Base-by-base conservation (phyloP, 768 basidiomycete species). In the Dictyophora rubrovolvata region DNA sequence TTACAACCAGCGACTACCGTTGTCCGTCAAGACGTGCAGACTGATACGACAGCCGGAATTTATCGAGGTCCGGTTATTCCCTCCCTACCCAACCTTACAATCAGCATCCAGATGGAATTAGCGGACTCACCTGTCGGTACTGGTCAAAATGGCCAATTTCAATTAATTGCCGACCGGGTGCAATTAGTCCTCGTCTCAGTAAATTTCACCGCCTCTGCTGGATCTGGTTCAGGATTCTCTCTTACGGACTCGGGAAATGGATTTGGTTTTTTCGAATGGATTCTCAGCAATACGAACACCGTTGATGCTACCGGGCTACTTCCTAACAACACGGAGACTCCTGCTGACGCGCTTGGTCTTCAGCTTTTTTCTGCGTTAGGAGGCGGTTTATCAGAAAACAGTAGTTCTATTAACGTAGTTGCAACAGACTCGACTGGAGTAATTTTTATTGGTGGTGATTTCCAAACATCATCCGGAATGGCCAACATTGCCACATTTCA, bases 231-330 rank as follows among this genome's bases (percentile, higher is more conserved):
- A 7, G 68, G 71, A 1, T 69, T 73, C 22, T 65, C 69, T 12
- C 14, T 60, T 63, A 61, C 71, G 69, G 46, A 48, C n/a, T 68
- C 72, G 12, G 74, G 75, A 37, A 74, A 69, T 20, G 83, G 84
- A 1, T 93, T 90, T 66, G 95, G 95, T 12, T 85, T 96, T 64
- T 85, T 89, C 63, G 95, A 98, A 69, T 98, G 89, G 89, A 83
- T 86, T 21, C 71, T 86, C 34, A 72, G 71, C 55, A 56, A 72
- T 10, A 70, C 71, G 1, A 59, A 69, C 2, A 69, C 72, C 35
- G 70, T 77, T 21, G 85, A 90, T 66, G 86, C 84, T 7, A 83
- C 83, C 2, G 72, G 79, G 11, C 68, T 73, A 1, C 73, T 94
- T 48, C 74, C 84, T 1, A 93, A 92, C 67, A 69, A 80, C 1